Base-by-base conservation (phyloP, 2,329 filamentous ascomycete genomes). In the Fusarium musae region DNA sequence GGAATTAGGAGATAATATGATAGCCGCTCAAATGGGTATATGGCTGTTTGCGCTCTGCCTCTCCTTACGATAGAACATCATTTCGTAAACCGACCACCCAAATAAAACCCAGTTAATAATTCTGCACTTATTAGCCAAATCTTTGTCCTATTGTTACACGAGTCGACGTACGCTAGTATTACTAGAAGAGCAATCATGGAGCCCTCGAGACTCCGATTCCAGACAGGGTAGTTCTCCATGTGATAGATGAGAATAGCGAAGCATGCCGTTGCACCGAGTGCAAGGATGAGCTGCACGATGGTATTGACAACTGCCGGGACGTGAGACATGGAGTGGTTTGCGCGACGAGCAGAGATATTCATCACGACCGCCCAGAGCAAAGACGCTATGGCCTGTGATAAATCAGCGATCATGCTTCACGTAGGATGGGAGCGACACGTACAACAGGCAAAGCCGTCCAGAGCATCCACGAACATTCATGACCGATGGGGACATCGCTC, bases 371-470 rank as follows among this genome's bases (percentile, higher is more conserved):
- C 70, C 76, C 77, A 79, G 3, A 68, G 36, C 39, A 69, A 61
- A 16, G 75, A 71, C 16, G 59, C 69, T 17, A 73, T 56, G 17
- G 70, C 70, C 75, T 77, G 9, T 19, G n/a, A 34, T 34, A 3
- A 2, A 7, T 59, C 17, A 69, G 50, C 6, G 13, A 16, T 5
- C 3, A 26, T 13, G 2, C 8, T 6, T 26, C 9, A 36, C 1
- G 9, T 7, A 21, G 34, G n/a, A 19, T 13, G 11, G 42, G 17
- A 30, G 1, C 3, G 37, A 21, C n/a, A 60, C 72, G 39, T 62
- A 77, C 76, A 39, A 78, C 56, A 8, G 77, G 77, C 3, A 79
- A 62, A 37, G 68, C 75, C 12, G 74, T 44, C 76, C 77, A 79
- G 2, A 78, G 58, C 32, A 77, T 37, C 74, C 72, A 75, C 5